Evolutionary conservation across 768 basidiomycete species (phyloP), one percentile per base, ranked within the genome.

Genomic region (Lepiota subincarnata): DNA sequence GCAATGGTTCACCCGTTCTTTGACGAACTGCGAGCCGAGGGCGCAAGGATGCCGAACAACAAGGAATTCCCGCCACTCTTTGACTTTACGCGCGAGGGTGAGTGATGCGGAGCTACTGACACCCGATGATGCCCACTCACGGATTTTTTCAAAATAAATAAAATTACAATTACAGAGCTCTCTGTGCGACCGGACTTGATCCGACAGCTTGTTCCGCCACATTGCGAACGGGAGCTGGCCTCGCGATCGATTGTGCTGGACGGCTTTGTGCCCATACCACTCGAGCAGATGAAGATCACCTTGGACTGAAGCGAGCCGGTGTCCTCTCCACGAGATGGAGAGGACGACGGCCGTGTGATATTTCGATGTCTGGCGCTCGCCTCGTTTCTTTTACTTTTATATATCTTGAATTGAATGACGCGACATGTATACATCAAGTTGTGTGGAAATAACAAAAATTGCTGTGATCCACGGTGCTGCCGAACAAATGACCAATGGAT

Each of bases 1-100:
- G 89, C 90, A 20, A 92, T 96, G 92, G 79, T 92, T 58, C 86
- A 96, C 67, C 85, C 90, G 22, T 95, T 98, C 87, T 99, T 99
- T 69, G 95, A 98, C 66, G 97, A 99, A 72, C 71, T 99, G 62
- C 84, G 92, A 58, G 80, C 79, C 39, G 91, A 95, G 66, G 93
- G 92, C 0, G 89, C 91, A 41, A 83, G 86, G 70, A 92, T 99
- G 92, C 94, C 95, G 6, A 97, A 95, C 61, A 95, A 97, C 57
- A 95, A 92, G 70, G 92, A 96, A 48, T 92, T 98, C 72, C 97
- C 97, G 1, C 80, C 81, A 31, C 73, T 99, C 59, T 98, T 99
- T 71, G 83, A 99, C 75, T 98, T 97, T 68, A 92, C 94, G 52
- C 85, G 89, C 58, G 96, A 97, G 75, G 93, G 94, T 94, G 60